Evolutionary conservation across 2,329 filamentous ascomycete species (phyloP), one percentile per base, ranked within the genome.

Genomic region (Trematosphaeria pertusa): DNA sequence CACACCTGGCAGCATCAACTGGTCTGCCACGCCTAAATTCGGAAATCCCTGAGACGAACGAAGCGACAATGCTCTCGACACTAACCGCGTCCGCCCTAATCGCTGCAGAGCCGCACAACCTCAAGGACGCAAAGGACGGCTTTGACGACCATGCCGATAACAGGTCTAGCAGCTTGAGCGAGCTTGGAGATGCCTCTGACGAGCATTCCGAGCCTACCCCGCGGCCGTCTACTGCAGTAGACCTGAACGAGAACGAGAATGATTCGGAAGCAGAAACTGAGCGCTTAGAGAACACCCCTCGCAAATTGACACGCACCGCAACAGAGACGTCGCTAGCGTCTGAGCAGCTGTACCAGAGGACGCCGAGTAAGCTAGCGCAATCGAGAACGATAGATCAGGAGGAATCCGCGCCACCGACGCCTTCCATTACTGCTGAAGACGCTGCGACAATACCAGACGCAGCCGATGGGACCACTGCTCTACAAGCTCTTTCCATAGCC

Each of bases 211-310:
- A 69, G 45, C 56, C 61, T 15, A 69, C 65, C n/a, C 65, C 65
- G 28, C 56, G 55, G 31, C 58, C 60, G 12, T 43, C 54, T 18
- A 38, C 47, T 19, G 57, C 57, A 34, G 39, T 46, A 28, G 61
- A 71, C 38, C 38, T 69, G 37, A 69, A 87, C 22, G 83, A 86
- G 41, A 80, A 81, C 44, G 86, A 88, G 61, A 80, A 81, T 43
- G 86, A 88, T 61, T 87, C 92, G 3, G 93, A 97, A 73, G 93
- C 93, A 24, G 93, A 97, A 74, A 97, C 93, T 1, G 92, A 97
- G 74, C 87, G 94, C 48, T 81, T 99, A 50, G 94, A 94, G 66
- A 86, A 89, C 65, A 96, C 91, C n/a, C 91, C 92, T 14, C 84
- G 85, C 53, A 88, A 80, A 63, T 74, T 81, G 64, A 80, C 54